Conservation (phyloP, 2,329 filamentous ascomycete genomes). For the Aspergillus hortae region DNA sequence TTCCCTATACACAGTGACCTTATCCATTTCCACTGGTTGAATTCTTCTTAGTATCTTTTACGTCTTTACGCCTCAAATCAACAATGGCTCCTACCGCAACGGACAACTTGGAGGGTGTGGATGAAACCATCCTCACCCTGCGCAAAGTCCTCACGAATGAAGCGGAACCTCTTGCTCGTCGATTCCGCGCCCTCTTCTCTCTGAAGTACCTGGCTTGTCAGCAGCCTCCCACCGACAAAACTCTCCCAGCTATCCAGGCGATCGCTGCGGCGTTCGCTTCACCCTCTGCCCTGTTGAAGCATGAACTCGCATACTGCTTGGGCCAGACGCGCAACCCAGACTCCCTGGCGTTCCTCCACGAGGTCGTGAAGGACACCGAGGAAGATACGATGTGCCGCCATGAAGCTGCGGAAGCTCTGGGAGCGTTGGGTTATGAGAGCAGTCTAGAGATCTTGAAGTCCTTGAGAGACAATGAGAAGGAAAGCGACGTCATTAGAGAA, state of each 20-base stretch:
- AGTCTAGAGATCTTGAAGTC: slow-evolving; percentile 71
- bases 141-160: slow-evolving; percentile 78
- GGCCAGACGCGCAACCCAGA: slow-evolving; percentile 80
- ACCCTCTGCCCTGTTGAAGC: slow-evolving; percentile 85
- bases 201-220: slow-evolving; percentile 86
- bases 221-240: slow-evolving; percentile 53
- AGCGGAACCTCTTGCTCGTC: slow-evolving; percentile 73
- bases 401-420: slow-evolving; percentile 92
- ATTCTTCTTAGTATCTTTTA: slow-evolving; percentile 1
- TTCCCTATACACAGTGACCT: slow-evolving; percentile 10
- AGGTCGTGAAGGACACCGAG: slow-evolving; percentile 70
- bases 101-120: slow-evolving; percentile 20
- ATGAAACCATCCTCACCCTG: slow-evolving; percentile 41
- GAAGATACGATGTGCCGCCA: slow-evolving; percentile 96
- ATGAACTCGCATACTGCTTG: slow-evolving; percentile 95
- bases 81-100: slow-evolving; percentile 33
- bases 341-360: slow-evolving; percentile 68
- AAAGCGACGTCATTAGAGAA: slow-evolving; percentile 80
- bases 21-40: neutral
- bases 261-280: slow-evolving; percentile 86
- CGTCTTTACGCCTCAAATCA: slow-evolving; percentile 7
- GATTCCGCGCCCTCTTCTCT: slow-evolving; percentile 95
- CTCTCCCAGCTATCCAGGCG: slow-evolving; percentile 65
- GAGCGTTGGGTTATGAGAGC: slow-evolving; percentile 71
- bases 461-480: slow-evolving; percentile 70